Conservation (phyloP, 371 early-diverging fungal genomes). For the Syncephalis fuscata region DNA sequence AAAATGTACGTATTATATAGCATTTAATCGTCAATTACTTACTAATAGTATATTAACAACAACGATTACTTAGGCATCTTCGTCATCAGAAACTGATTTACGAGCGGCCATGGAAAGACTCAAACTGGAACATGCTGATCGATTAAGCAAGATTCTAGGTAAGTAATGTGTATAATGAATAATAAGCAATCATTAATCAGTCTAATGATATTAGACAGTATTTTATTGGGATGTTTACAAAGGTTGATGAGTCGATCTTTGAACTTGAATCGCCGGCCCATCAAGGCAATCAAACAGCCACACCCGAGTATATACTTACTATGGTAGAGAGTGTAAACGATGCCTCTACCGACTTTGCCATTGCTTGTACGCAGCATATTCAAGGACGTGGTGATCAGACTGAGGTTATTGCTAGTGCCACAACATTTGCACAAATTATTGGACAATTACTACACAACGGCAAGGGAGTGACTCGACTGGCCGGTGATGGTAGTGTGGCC, state of each 20-base stretch:
- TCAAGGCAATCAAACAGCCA: conserved; percentile 73
- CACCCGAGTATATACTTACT: conserved; percentile 79
- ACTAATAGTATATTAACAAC: background rate
- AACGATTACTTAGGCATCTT: conserved; percentile 1
- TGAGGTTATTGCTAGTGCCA: conserved; percentile 70
- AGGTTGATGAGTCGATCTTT: conserved; percentile 74
- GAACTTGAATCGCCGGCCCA: conserved; percentile 63
- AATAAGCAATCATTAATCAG: background rate
- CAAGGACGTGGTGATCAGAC: conserved; percentile 56
- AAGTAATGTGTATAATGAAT: conserved; percentile 1
- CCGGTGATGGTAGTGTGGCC: conserved; percentile 34
- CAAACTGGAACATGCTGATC: conserved; percentile 41
- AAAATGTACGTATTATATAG: conserved; percentile 26
- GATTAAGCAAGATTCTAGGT: conserved; percentile 70
- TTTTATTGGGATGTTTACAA: conserved; percentile 71
- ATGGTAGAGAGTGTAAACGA: conserved; percentile 76
- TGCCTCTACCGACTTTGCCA: conserved; percentile 61
- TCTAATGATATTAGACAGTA: conserved; percentile 40
- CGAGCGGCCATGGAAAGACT: conserved; percentile 46
- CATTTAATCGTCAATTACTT: background rate
- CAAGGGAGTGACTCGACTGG: conserved; percentile 79
- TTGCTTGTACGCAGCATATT: conserved; percentile 52
- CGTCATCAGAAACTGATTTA: conserved; percentile 26
- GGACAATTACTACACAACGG: conserved; percentile 68
- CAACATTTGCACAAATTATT: conserved; percentile 65